Base-by-base conservation (phyloP, 192 early-diverging fungal genomes). In the Coemansia javaensis region DNA sequence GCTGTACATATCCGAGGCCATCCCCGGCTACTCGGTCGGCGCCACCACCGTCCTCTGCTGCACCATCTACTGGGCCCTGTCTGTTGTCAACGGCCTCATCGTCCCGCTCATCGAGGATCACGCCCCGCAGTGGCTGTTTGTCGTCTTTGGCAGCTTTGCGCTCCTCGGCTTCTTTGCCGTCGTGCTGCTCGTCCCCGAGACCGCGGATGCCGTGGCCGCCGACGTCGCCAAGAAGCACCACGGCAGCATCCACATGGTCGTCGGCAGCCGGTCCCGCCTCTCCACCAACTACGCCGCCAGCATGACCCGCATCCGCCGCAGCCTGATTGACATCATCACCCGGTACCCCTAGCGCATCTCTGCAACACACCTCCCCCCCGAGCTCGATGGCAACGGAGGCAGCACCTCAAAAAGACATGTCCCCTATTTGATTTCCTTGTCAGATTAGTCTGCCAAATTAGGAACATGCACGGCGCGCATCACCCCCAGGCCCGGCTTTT, bases 121-220 rank as follows among this genome's bases (percentile, higher is more conserved):
- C 16, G n/a, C 59, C 2, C 44, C 55, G 2, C 55, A 71, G 13
- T 69, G 51, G 52, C 38, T 60, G 51, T 84, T 84, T 53, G 68
- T 81, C 31, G 44, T 87, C 20, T 89, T 89, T 69, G 79, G 74
- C 40, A 32, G 71, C 20, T 79, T 81, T 30, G 66, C 76, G 13
- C 32, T 81, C 14, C 7, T 40, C 0, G 62, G 57, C 2, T 49
- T 65, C 20, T 33, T 65, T 30, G 84, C 88, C 48, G 77, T 83
- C 20, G 56, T 71, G 37, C 51, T 77, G 47, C 82, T 76, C 53
- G 79, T 90, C 21, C 88, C 87, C 10, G 88, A 91, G 73, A 89
- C 86, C 9, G 78, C 77, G 47, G 82, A 83, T 36, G 69, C 79
- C 50, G 69, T 81, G 12, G 55, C 83, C 2, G 18, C 60, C 10